These are phyloP conservation scores for Fomitopsis betulina DNA, from an alignment of 1,284 basidiomycete genomes.

Conservation along the genomic window DNA sequence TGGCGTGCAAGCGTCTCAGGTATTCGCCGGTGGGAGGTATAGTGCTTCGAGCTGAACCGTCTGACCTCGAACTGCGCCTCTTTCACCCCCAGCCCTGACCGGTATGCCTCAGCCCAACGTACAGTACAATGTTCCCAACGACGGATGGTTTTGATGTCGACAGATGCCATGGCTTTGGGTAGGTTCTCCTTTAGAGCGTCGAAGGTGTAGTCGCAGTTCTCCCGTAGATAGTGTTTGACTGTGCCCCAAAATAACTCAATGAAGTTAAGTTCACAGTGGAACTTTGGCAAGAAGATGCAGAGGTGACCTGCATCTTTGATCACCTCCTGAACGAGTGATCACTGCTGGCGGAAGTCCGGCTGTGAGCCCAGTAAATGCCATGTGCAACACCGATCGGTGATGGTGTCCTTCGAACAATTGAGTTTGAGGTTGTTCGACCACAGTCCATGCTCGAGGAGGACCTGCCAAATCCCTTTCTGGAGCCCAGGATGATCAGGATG, in stretches of 20 bases:
- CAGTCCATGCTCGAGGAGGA: conserved; percentile 29
- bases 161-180: conserved; percentile 15
- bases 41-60: neutral
- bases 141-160: conserved; percentile 4
- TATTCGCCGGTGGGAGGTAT: neutral
- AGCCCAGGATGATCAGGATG: conserved; percentile 24
- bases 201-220: conserved; percentile 23
- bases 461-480: conserved; percentile 32
- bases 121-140: neutral
- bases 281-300: conserved; percentile 7
- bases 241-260: conserved; percentile 5
- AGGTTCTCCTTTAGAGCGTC: conserved; percentile 18
- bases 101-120: neutral
- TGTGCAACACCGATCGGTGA: conserved; percentile 8
- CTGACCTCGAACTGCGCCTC: neutral
- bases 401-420: conserved; percentile 18
- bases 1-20: neutral
- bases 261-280: conserved; percentile 2
- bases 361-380: conserved; percentile 5
- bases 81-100: neutral
- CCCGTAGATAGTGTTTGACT: conserved; percentile 13
- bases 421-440: conserved; percentile 16
- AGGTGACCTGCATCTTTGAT: conserved; percentile 13
- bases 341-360: conserved; percentile 2
- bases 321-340: conserved; percentile 25